Conservation (phyloP, 208 protist species). For the Crithidia fasciculata region DNA sequence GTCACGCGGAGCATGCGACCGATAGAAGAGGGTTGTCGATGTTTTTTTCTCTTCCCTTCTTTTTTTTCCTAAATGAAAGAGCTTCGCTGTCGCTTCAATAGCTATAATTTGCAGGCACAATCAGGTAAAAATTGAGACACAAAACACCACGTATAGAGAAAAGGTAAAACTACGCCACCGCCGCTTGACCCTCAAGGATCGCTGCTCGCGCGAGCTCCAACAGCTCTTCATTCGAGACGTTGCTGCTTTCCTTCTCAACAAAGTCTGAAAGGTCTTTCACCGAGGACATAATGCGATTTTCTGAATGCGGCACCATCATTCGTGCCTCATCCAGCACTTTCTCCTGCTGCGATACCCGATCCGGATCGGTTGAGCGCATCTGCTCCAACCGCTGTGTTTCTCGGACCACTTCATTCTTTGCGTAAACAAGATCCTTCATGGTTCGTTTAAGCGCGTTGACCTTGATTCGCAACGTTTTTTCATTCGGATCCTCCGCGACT, state of each 20-base stretch:
- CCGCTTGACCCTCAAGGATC: constrained; percentile 20
- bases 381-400: constrained; percentile 59
- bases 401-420: constrained; percentile 60
- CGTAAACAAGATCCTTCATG: constrained; percentile 75
- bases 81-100: too few relatives aligned
- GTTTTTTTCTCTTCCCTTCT: too few relatives aligned
- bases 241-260: constrained; percentile 50
- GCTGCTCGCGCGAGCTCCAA: constrained; percentile 32
- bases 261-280: constrained; percentile 71
- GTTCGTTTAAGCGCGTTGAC: constrained; percentile 63
- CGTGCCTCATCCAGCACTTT: constrained; percentile 73
- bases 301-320: constrained; percentile 83
- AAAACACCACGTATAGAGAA: constrained; percentile 13
- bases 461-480: constrained; percentile 68
- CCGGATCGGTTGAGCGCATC: constrained; percentile 42
- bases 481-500: constrained; percentile 46
- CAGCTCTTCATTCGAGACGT: constrained; percentile 48
- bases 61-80: too few relatives aligned
- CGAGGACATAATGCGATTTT: constrained; percentile 61
- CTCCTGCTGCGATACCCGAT: constrained; percentile 74
- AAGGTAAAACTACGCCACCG: constrained; percentile 32
- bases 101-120: background rate
- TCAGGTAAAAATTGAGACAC: background rate
- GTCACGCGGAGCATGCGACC: too few relatives aligned
- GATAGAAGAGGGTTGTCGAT: too few relatives aligned